A percentile compares a stretch with the other conserved stretches of the same genome.
Evolutionary conservation across 1,284 basidiomycete species (phyloP).

Genomic region (Cutaneotrichosporon mucoides): DNA sequence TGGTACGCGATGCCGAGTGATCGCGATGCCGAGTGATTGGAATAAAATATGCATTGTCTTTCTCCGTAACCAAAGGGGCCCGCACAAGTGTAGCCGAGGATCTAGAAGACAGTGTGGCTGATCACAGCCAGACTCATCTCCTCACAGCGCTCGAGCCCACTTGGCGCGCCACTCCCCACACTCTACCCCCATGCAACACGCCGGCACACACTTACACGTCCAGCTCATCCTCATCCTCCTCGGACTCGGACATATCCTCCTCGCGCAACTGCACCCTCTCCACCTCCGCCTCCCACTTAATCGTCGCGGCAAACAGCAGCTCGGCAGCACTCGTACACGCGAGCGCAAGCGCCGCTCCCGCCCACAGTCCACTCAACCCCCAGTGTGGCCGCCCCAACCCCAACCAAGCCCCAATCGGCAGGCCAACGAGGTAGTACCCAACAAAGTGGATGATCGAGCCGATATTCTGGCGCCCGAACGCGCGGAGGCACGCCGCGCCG

Average conservation of each 20-base stretch:
- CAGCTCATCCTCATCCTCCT: slow-evolving; percentile 10
- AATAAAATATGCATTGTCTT: too few relatives aligned
- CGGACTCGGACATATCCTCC: slow-evolving; percentile 14
- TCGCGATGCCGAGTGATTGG: too few relatives aligned
- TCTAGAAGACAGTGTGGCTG: too few relatives aligned
- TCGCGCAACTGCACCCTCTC: slow-evolving; percentile 21
- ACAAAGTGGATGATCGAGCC: slow-evolving; percentile 26
- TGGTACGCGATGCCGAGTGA: too few relatives aligned
- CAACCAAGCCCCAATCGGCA: slow-evolving; percentile 28
- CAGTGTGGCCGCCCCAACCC: slow-evolving; percentile 19
- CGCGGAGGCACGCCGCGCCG: slow-evolving; percentile 29
- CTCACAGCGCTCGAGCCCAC: too few relatives aligned
- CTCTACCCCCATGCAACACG: background rate
- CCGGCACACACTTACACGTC: background rate
- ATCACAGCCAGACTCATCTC: too few relatives aligned
- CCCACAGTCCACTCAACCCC: slow-evolving; percentile 32
- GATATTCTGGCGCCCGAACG: slow-evolving; percentile 29
- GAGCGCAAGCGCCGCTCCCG: slow-evolving; percentile 26
- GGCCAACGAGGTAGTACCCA: slow-evolving; percentile 24
- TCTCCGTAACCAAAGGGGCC: too few relatives aligned
- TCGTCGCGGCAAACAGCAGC: slow-evolving; percentile 20
- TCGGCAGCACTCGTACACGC: slow-evolving; percentile 17
- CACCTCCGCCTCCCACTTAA: slow-evolving; percentile 28
- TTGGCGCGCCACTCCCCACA: too few relatives aligned
- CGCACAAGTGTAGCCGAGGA: too few relatives aligned